Evolutionary conservation across 139 green algal species (phyloP).

Genomic region (Chlorella sp.): DNA sequence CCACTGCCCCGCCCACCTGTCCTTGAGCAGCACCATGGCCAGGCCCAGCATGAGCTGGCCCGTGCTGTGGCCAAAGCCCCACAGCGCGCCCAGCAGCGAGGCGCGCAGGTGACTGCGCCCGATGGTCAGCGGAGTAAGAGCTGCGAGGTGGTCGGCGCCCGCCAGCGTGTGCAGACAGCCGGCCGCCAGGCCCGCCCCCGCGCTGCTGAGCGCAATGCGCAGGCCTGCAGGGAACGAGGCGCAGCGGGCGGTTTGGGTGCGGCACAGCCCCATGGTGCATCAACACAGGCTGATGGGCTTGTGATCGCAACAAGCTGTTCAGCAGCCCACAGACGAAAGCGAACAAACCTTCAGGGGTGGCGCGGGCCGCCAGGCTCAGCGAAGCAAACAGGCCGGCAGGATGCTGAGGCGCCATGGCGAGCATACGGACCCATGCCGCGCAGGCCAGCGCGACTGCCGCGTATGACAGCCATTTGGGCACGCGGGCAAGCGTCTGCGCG

Average conservation of each 20-base stretch:
- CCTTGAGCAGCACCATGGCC: constrained; percentile 84
- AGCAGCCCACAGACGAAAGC: too few relatives aligned
- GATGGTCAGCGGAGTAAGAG: constrained; percentile 94
- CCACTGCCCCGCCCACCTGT: too few relatives aligned
- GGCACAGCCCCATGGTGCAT: too few relatives aligned
- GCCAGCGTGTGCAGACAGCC: constrained; percentile 96
- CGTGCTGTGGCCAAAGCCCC: constrained; percentile 96
- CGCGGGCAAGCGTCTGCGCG: too few relatives aligned
- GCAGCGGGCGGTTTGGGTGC: not conserved
- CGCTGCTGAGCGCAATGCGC: constrained; percentile 39
- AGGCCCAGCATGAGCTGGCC: constrained; percentile 97
- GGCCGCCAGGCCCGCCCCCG: constrained; percentile 87
- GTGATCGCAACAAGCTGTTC: too few relatives aligned
- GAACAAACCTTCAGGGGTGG: too few relatives aligned
- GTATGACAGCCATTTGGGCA: too few relatives aligned
- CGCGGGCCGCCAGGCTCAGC: constrained; percentile 12
- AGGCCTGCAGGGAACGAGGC: constrained; percentile 9
- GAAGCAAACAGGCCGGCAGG: constrained; percentile 13
- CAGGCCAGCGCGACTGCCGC: too few relatives aligned
- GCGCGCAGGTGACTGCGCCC: constrained; percentile 73
- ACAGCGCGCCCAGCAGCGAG: constrained; percentile 91
- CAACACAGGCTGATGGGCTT: too few relatives aligned
- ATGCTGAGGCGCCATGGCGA: too few relatives aligned
- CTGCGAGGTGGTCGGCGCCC: constrained; percentile 96
- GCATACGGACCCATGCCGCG: too few relatives aligned